A percentile compares a stretch with the other conserved stretches of the same genome.
Conservation (phyloP, 225 moss, liverwort and hornwort genomes). For the Pseudoscleropodium purum region DNA sequence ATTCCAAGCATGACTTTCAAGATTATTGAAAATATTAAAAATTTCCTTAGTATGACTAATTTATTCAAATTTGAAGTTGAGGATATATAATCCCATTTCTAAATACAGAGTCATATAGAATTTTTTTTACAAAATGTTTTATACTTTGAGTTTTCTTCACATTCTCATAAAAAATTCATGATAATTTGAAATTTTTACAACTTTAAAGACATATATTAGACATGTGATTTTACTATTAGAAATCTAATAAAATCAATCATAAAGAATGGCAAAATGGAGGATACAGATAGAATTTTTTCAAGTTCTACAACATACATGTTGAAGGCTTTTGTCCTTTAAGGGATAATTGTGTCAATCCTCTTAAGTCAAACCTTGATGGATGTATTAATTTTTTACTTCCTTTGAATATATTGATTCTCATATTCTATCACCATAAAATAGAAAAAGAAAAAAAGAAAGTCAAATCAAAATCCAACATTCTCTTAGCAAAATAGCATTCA, state of each 20-base stretch:
- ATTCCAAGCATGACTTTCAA: neutral
- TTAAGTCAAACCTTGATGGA: neutral
- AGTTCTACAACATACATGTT: neutral
- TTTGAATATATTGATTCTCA: neutral
- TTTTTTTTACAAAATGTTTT: neutral
- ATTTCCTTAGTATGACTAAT: neutral
- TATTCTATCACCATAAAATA: accelerated
- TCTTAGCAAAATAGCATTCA: neutral
- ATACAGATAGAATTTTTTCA: neutral
- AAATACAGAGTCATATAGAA: neutral
- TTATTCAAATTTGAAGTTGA: neutral
- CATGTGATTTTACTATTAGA: no score
- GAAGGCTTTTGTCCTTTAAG: no score
- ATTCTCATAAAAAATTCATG: neutral
- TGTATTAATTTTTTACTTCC: neutral
- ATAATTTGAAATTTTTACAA: neutral
- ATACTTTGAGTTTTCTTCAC: neutral
- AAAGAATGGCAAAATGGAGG: neutral
- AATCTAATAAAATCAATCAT: no score
- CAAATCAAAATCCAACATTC: neutral
- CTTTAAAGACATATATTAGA: no score
- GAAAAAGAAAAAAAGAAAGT: neutral
- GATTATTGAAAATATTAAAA: neutral
- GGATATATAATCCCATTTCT: neutral
- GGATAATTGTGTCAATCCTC: no score